Base-by-base conservation (phyloP, 202 grass and related monocot genomes). In the Tripidium arundinaceum region DNA sequence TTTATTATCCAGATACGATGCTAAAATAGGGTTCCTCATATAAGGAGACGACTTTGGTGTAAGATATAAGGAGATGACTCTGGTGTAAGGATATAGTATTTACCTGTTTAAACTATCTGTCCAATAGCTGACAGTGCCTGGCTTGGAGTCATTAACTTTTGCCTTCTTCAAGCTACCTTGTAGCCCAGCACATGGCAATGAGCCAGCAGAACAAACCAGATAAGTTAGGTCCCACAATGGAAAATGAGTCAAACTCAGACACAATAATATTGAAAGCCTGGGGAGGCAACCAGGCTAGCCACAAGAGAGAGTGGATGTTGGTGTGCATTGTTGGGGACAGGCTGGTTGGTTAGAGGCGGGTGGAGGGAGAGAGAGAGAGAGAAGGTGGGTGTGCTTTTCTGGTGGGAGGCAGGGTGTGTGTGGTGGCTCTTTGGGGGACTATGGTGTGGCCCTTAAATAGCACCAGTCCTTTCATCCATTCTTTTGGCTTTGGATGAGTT, bases 381-480 rank as follows among this genome's bases (percentile, higher is more conserved):
- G n/a, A n/a, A n/a, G 31, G 31, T 33, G 31, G 31, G 31, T 33
- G 31, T 85, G 87, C 77, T 77, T 84, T 88, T 82, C 18, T 54
- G 71, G 81, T 69, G 77, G 81, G 86, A 77, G 83, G 79, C 83
- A 77, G 79, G 62, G 29, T 27, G 19, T 82, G 67, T 34, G 31
- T 54, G 62, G 58, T 58, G 83, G 52, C 42, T 78, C 75, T 83
- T 76, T 83, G 80, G 83, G 87, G 39, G 79, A 86, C 74, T 83
- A 11, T 45, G 62, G 68, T 75, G 63, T 86, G 88, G 41, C 62
- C 79, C 83, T 90, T 90, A 90, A 86, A 90, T 86, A 90, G 83
- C 63, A 83, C 39, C 15, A 21, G 28, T 60, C 75, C 72, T 90
- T 86, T 74, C 73, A 74, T 33, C 28, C 67, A 49, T 46, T 77